These are phyloP conservation scores for Irpex sp. DNA, from an alignment of 1,284 basidiomycete genomes.

Conservation along the genomic window DNA sequence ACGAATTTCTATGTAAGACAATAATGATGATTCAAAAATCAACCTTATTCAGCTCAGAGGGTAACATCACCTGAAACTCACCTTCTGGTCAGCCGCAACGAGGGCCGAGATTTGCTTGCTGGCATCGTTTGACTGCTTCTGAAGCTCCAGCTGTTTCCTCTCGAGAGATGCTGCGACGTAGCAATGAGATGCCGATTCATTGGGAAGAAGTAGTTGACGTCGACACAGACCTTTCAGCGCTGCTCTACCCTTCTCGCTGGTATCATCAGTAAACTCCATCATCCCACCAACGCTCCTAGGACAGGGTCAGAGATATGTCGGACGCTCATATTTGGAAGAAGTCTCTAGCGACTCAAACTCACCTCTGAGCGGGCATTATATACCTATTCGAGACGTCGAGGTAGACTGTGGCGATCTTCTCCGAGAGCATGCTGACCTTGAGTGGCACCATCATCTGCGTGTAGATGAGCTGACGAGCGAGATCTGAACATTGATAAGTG, in stretches of 20 bases:
- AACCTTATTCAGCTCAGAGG: not conserved
- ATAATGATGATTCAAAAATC: not conserved
- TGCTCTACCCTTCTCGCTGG: not conserved
- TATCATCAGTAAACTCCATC: not conserved
- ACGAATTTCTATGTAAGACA: not conserved
- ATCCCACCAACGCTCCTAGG: not conserved
- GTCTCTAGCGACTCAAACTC: not conserved
- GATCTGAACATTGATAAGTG: not conserved
- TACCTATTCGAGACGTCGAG: not conserved
- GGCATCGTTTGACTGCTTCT: not conserved
- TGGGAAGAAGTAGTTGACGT: not conserved
- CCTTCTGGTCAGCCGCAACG: not conserved
- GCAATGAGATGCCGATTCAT: not conserved
- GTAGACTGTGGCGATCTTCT: not conserved
- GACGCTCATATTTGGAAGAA: too few species aligned
- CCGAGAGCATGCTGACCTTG: not conserved
- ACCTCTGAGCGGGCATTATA: not conserved
- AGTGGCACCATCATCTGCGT: not conserved
- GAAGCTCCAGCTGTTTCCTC: not conserved
- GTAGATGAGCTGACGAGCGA: not conserved
- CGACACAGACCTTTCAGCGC: not conserved
- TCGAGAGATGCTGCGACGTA: not conserved
- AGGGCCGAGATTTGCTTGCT: not conserved
- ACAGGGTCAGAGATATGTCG: too few species aligned
- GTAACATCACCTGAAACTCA: not conserved